These are phyloP conservation scores for Gossypium bickii DNA, from an alignment of 345 rosid genomes.

Conservation along the genomic window DNA sequence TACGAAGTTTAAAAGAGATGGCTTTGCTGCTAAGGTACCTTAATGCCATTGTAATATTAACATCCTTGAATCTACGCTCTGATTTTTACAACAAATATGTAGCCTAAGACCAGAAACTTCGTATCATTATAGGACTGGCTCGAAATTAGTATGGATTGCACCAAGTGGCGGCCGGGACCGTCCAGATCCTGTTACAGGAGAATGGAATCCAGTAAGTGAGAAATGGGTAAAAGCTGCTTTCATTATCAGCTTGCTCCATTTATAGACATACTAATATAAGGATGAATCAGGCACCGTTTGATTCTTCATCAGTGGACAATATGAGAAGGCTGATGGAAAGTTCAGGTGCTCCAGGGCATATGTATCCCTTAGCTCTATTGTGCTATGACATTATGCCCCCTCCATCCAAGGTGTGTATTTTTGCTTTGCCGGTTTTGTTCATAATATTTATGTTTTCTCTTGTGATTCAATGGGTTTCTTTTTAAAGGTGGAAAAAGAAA, in stretches of 20 bases:
- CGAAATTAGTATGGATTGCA: constrained; percentile 85
- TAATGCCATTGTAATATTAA: background rate
- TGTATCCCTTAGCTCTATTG: constrained; percentile 72
- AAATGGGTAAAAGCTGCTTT: too few species aligned
- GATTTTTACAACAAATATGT: constrained; percentile 1
- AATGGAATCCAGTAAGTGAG: constrained; percentile 74
- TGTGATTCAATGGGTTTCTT: constrained; percentile 10
- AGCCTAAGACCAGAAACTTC: constrained; percentile 16
- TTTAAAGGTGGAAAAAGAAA: constrained; percentile 84
- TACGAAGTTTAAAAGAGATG: constrained; percentile 93
- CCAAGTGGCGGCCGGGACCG: constrained; percentile 99
- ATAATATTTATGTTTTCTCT: constrained; percentile 7
- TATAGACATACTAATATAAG: constrained; percentile 28
- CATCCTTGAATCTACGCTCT: constrained; percentile 5
- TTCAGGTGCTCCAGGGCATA: constrained; percentile 77
- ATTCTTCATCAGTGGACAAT: constrained; percentile 84
- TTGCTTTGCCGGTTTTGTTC: constrained; percentile 10
- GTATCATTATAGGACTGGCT: constrained; percentile 57
- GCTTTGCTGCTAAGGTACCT: constrained; percentile 75
- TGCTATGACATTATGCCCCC: constrained; percentile 97
- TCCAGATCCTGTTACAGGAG: constrained; percentile 72
- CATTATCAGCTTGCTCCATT: constrained; percentile 17
- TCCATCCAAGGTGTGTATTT: constrained; percentile 53
- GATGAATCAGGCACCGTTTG: constrained; percentile 78
- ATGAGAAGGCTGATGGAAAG: constrained; percentile 84